These are phyloP conservation scores for Furcasterigmium furcatum DNA, from an alignment of 2,329 filamentous ascomycete genomes.

Conservation along the genomic window DNA sequence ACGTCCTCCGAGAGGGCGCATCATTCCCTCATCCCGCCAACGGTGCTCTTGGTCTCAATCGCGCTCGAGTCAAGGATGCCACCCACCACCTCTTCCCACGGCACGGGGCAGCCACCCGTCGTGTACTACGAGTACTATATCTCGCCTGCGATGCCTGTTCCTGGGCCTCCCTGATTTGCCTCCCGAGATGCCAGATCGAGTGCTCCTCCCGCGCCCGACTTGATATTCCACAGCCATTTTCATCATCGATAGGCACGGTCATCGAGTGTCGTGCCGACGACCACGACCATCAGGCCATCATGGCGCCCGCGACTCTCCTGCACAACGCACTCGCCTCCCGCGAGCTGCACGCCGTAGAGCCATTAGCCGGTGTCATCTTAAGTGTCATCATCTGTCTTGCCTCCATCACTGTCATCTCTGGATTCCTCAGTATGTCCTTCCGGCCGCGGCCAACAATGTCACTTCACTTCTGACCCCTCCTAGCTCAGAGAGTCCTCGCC, in stretches of 20 bases:
- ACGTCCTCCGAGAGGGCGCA: not conserved
- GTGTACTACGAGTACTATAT: no score
- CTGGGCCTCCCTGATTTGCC: no score
- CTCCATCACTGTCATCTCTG: constrained; percentile 28
- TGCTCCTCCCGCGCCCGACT: no score
- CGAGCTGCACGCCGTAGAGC: constrained; percentile 16
- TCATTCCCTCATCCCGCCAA: not conserved
- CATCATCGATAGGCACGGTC: no score
- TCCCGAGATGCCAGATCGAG: no score
- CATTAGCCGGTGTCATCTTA: constrained; percentile 28
- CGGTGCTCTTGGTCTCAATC: not conserved
- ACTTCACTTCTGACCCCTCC: constrained; percentile 6
- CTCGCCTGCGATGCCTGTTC: no score
- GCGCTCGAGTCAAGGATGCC: not conserved
- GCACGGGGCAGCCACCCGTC: no score
- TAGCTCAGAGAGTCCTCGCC: constrained; percentile 31
- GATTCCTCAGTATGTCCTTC: constrained; percentile 28
- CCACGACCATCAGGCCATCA: constrained; percentile 2
- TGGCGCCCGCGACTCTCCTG: constrained; percentile 6
- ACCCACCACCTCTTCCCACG: no score
- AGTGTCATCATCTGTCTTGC: constrained; percentile 29
- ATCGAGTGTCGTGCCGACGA: not conserved
- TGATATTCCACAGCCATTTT: no score
- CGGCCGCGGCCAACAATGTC: not conserved
- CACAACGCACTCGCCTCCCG: constrained; percentile 1